These are phyloP conservation scores for Sporothrix humicola DNA, from an alignment of 2,329 filamentous ascomycete genomes.

Conservation along the genomic window DNA sequence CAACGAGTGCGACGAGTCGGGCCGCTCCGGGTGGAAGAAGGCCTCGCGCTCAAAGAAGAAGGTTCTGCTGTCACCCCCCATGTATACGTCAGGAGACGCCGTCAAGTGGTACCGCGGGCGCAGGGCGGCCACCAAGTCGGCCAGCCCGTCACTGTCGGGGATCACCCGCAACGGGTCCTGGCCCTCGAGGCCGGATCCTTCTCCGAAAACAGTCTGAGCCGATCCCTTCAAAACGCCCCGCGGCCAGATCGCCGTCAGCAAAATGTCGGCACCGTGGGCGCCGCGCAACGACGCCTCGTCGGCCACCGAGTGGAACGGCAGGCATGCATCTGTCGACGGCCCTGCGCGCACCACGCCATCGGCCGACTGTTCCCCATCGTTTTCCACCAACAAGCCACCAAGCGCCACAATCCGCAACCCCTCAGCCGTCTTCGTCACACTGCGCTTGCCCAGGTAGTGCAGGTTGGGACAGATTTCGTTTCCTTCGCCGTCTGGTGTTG, in stretches of 20 bases:
- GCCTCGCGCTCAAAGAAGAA: slow-evolving; percentile 91
- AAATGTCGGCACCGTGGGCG: slow-evolving; percentile 80
- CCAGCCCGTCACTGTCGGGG: slow-evolving; percentile 67
- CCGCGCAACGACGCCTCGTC: slow-evolving; percentile 79
- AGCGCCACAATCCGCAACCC: slow-evolving; percentile 86
- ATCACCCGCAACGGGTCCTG: slow-evolving; percentile 52
- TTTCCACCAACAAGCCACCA: slow-evolving; percentile 73
- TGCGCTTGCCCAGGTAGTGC: slow-evolving; percentile 85
- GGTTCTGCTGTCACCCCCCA: slow-evolving; percentile 36
- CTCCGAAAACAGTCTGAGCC: slow-evolving; percentile 56
- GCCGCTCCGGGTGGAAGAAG: slow-evolving; percentile 70
- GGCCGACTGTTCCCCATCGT: slow-evolving; percentile 43
- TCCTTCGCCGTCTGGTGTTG: slow-evolving; percentile 26
- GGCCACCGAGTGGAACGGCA: slow-evolving; percentile 76
- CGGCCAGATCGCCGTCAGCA: slow-evolving; percentile 89
- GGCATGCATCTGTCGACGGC: slow-evolving; percentile 72
- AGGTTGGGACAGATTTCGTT: slow-evolving; percentile 82
- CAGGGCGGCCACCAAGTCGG: slow-evolving; percentile 76
- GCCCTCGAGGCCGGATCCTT: slow-evolving; percentile 39
- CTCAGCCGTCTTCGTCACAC: slow-evolving; percentile 85
- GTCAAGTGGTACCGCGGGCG: slow-evolving; percentile 90
- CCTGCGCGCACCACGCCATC: slow-evolving; percentile 45
- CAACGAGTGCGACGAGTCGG: slow-evolving; percentile 52
- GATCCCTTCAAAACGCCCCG: slow-evolving; percentile 72
- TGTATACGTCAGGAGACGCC: slow-evolving; percentile 55